A percentile compares a stretch with the other conserved stretches of the same genome.
These are phyloP conservation scores for Pleurotus citrinopileatus DNA, from an alignment of 768 basidiomycete species.

Conservation along the genomic window DNA sequence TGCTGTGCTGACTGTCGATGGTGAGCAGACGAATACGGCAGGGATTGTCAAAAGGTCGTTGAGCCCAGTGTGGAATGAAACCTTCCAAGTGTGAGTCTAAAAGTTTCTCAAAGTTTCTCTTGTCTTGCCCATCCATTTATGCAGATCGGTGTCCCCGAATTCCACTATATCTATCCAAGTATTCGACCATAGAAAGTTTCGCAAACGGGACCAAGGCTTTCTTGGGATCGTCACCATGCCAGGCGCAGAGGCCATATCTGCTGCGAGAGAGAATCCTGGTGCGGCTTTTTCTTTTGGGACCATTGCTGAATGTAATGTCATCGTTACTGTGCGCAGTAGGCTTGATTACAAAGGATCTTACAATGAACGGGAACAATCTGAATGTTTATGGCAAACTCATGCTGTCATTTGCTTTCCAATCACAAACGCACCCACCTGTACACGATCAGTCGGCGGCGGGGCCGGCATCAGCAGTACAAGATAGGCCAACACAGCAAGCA, in stretches of 20 bases:
- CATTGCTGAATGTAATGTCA: conserved; percentile 15
- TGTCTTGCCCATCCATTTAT: conserved; percentile 10
- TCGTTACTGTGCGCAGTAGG: conserved; percentile 38
- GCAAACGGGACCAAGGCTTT: conserved; percentile 81
- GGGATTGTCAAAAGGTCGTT: conserved; percentile 65
- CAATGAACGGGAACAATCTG: conserved; percentile 70
- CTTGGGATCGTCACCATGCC: conserved; percentile 56
- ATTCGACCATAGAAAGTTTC: conserved; percentile 89
- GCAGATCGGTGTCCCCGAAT: conserved; percentile 66
- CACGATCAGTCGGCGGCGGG: conserved; percentile 18
- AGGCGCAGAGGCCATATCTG: conserved; percentile 49
- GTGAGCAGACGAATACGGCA: conserved; percentile 79
- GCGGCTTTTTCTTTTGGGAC: conserved; percentile 16
- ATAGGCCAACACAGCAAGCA: not conserved
- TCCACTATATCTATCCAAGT: conserved; percentile 83
- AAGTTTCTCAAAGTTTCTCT: conserved; percentile 13
- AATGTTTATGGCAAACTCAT: conserved; percentile 83
- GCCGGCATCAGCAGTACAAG: conserved; percentile 9
- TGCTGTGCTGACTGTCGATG: conserved; percentile 84
- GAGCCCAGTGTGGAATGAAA: conserved; percentile 80
- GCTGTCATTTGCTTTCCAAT: conserved; percentile 51
- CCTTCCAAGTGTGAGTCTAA: conserved; percentile 74
- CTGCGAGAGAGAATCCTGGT: conserved; percentile 48
- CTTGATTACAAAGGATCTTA: conserved; percentile 72
- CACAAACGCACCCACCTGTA: conserved; percentile 25